Evolutionary conservation across 2,329 filamentous ascomycete genomes (phyloP), one percentile per base, ranked within the genome.

Genomic region (Alternaria angustiovoidea): DNA sequence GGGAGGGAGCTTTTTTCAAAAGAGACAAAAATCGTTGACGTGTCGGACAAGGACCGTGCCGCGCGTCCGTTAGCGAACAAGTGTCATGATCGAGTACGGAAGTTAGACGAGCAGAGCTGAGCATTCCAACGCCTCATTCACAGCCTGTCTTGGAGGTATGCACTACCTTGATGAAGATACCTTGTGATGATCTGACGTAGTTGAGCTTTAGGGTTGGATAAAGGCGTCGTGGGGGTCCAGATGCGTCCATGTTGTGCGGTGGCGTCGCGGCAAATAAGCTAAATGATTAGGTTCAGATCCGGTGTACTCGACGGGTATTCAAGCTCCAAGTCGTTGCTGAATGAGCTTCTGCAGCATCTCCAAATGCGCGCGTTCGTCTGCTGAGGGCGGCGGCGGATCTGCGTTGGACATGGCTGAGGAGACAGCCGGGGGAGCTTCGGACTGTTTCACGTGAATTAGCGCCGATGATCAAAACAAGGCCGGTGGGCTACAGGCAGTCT

Each of bases 401-500:
- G 68, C 57, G 53, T 71, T 66, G 54, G 70, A 62, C 43, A 78
- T 67, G 51, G 74, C 71, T 54, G 66, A 58, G 51, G 76, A 67
- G 57, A 79, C 77, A 53, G 73, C 73, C 36, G 70, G 63, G 57
- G 77, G 75, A 60, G 77, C 76, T 73, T 80, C 77, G 68, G 76
- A 73, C 78, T 79, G 73, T 74, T 75, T 73, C 72, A 74, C 61
- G 61, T 64, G 62, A 52, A 65, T 79, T 74, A 78, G 73, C 71
- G 73, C 66, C 71, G 70, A 73, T 69, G 66, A 72, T 65, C 59
- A 62, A 68, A 70, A 74, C 68, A 69, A 61, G 57, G 57, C 51
- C 65, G 62, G 67, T 68, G 67, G 68, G 66, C 65, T 62, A 63
- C 51, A 67, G 57, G 57, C 61, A 46, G 60, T 85, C 88, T 82